phyloP scores from a whole-genome alignment of 164 flowering plant genomes.

The Stephania japonica region DNA sequence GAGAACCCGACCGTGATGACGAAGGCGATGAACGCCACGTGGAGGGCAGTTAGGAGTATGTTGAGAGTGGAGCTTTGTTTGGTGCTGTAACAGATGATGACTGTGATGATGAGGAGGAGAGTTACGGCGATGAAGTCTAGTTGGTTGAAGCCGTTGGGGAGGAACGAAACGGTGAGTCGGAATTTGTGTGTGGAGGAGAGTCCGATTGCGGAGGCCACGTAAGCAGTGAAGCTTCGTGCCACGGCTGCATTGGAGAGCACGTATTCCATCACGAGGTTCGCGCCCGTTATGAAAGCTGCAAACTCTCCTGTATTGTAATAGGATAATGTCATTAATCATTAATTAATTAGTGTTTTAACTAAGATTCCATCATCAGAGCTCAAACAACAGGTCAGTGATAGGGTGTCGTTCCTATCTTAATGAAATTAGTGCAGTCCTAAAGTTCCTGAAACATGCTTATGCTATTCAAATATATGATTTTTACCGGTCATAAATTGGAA shows the following conservation, averaged over 20 bases:
- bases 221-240: constrained; percentile 60
- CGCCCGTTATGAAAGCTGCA: constrained; percentile 60
- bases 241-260: constrained; percentile 79
- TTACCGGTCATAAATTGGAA: too few relatives aligned
- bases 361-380: too few relatives aligned
- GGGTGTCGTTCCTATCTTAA: too few relatives aligned
- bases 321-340: too few relatives aligned
- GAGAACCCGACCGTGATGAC: constrained; percentile 67
- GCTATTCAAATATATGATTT: too few relatives aligned
- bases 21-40: constrained; percentile 63
- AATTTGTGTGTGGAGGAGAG: constrained; percentile 32
- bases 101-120: constrained; percentile 40
- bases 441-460: too few relatives aligned
- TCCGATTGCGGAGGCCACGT: constrained; percentile 49
- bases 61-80: constrained; percentile 79
- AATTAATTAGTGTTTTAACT: too few relatives aligned
- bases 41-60: constrained; percentile 61
- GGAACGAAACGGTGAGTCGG: constrained; percentile 35
- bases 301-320: constrained; percentile 47
- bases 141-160: constrained; percentile 54
- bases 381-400: too few relatives aligned
- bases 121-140: constrained; percentile 59
- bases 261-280: constrained; percentile 72
- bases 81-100: constrained; percentile 73
- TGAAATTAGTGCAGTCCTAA: too few relatives aligned